Base-by-base conservation (phyloP, 139 green algal species). In the Chlamydomonas sphaeroides region DNA sequence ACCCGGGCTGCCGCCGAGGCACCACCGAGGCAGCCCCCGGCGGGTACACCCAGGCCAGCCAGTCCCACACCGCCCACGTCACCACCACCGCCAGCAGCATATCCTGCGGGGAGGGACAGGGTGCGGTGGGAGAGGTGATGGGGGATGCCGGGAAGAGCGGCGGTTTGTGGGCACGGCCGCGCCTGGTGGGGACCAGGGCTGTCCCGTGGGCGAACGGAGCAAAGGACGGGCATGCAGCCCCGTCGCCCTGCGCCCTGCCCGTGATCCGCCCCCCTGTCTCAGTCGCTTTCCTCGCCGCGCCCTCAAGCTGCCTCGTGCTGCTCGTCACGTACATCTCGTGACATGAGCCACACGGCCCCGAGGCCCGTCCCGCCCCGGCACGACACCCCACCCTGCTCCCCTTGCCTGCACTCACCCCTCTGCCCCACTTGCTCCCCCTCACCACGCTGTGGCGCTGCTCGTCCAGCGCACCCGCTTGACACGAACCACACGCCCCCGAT, bases 81-180 rank as follows among this genome's bases (percentile, higher is more conserved):
- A 95, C 84, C 18, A 95, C 84, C 17, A 96, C 88, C 25, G 94
- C 94, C 49, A 97, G 67, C 5, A 96, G 67, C 94, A 97, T 97
- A 78, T 97, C 94, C 76, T 74, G 62, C 69, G 18, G 70, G 0
- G 30, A 11, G 14, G 25, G 28, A 28, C 6, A 11, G 33, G 7
- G 4, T 18, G 57, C 26, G 30, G 57, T 5, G 30, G 26, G 28
- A 7, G 26, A 3, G 4, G 57, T 14, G 57, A 6, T 7, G 28
- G 57, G 3, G 57, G 3, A 5, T 17, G 28, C 8, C 57, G 30
- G 57, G 28, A 36, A 35, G 17, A 36, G n/a, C n/a, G n/a, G 5
- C 28, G 28, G 23, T 14, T 17, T 14, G 30, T 28, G 28, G 8
- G 23, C 57, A 36, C 57, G 4, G 30, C 3, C 57, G 30, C 5